Base-by-base conservation (phyloP, 2,329 filamentous ascomycete species). In the Trichoderma sp. region DNA sequence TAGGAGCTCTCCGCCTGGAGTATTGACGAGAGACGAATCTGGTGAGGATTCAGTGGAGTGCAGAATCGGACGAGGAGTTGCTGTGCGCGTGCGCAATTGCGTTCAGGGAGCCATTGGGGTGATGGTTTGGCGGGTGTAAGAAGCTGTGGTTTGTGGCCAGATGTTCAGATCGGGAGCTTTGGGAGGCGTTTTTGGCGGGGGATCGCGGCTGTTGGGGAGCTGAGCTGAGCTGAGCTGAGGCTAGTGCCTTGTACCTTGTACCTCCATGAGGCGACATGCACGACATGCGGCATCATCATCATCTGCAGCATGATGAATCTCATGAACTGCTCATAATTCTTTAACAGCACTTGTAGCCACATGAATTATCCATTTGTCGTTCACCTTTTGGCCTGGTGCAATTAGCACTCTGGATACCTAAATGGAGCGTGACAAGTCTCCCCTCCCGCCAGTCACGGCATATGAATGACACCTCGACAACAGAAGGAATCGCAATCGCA, bases 61-160 rank as follows among this genome's bases (percentile, higher is more conserved):
- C 2, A 39, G 7, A 5, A 47, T 21, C 9, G 10, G n/a, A 28
- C 7, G 15, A 10, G 4, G 5, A 26, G 26, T 7, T 4, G 41
- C 26, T 54, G 30, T 54, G n/a, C 50, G 34, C 28, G 39, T 26
- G 58, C 58, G 58, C 41, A 21, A 45, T 63, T 41, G 26, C 19
- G 50, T 55, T 47, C 12, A 63, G 41, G 60, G 19, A 63, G 41
- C 50, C 60, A 63, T 63, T 19, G 48, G 28, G 60, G 39, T 52
- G 39, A n/a, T 28, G n/a, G 10, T 56, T 24, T 21, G 21, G 15
- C 41, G 39, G 24, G 14, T 62, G 56, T 21, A 66, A 28, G 41
- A 63, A n/a, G 43, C 7, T 10, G 54, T 34, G 7, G 44, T 51
- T 52, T 64, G 54, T 58, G 63, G 63, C 63, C 63, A 65, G 56